Percentiles rank a stretch among this genome's conserved stretches.
Conservation (phyloP, 257 asterid species). For the Nicotiana undulata region DNA sequence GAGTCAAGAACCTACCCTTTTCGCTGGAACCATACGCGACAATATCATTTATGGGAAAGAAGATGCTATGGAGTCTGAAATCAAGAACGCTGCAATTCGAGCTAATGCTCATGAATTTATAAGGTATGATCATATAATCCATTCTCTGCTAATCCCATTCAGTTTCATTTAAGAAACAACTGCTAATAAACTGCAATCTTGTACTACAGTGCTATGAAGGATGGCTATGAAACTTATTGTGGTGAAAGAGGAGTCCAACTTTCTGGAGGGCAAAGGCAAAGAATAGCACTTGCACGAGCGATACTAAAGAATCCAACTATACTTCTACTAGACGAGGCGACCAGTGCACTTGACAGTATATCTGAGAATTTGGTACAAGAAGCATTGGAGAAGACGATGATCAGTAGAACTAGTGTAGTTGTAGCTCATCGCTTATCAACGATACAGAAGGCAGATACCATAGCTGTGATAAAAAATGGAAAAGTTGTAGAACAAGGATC, state of each 20-base stretch:
- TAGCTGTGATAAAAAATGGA: slow-evolving; percentile 56
- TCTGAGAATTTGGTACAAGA: slow-evolving; percentile 61
- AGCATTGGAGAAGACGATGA: slow-evolving; percentile 60
- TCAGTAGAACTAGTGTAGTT: slow-evolving; percentile 47
- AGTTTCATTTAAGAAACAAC: background rate
- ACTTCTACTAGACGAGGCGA: slow-evolving; percentile 73
- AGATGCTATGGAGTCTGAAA: slow-evolving; percentile 48
- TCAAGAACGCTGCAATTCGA: slow-evolving; percentile 43
- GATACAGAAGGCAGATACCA: slow-evolving; percentile 51
- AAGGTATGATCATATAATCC: slow-evolving; percentile 28
- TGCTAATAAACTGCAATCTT: background rate
- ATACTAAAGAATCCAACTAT: slow-evolving; percentile 64
- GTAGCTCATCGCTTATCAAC: slow-evolving; percentile 71
- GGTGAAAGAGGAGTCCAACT: slow-evolving; percentile 74
- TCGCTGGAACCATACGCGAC: slow-evolving; percentile 50
- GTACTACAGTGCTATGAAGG: slow-evolving; percentile 41
- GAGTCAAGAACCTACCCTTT: slow-evolving; percentile 67
- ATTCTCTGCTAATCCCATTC: background rate
- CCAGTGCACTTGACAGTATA: slow-evolving; percentile 56
- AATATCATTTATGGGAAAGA: slow-evolving; percentile 54
- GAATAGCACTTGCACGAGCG: slow-evolving; percentile 66
- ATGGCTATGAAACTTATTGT: slow-evolving; percentile 57
- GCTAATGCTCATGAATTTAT: slow-evolving; percentile 83
- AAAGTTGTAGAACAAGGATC: slow-evolving; percentile 66
- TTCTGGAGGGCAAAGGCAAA: slow-evolving; percentile 76